phyloP scores from a whole-genome alignment of 768 basidiomycete genomes.

The Serendipita vermifera region DNA sequence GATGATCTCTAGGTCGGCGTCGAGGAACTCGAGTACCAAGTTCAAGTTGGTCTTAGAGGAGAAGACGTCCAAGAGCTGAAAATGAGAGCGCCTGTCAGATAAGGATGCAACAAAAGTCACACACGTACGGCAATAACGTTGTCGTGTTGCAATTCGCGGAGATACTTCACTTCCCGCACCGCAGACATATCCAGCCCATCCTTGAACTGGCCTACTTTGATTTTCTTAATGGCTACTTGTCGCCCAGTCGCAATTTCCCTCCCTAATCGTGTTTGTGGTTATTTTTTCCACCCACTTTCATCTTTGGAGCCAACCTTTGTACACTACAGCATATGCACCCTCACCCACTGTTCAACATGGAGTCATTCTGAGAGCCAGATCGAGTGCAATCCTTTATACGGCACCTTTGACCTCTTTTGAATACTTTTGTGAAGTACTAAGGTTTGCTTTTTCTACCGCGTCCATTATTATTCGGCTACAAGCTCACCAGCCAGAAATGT shows the following conservation, averaged over 20 bases:
- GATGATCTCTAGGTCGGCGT: slow-evolving; percentile 91
- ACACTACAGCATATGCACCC: slow-evolving; percentile 94
- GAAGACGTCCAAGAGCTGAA: slow-evolving; percentile 88
- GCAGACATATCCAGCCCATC: slow-evolving; percentile 99
- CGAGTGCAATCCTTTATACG: neutral
- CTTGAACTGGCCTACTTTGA: slow-evolving; percentile 91
- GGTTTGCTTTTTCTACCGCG: slow-evolving; percentile 65
- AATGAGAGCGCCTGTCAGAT: neutral
- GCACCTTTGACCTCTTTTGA: slow-evolving; percentile 29
- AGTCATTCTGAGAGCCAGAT: neutral
- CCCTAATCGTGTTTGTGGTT: slow-evolving; percentile 31
- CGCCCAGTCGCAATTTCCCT: slow-evolving; percentile 58
- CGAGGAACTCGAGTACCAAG: slow-evolving; percentile 90
- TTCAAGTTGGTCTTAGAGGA: slow-evolving; percentile 94
- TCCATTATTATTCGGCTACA: no score
- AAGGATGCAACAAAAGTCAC: neutral
- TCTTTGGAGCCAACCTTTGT: slow-evolving; percentile 48
- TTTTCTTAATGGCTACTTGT: slow-evolving; percentile 97
- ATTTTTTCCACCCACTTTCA: slow-evolving; percentile 1
- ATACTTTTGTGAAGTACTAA: slow-evolving; percentile 53
- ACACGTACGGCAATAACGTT: slow-evolving; percentile 78
- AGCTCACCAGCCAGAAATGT: no score
- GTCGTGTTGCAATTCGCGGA: slow-evolving; percentile 85
- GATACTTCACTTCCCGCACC: slow-evolving; percentile 92
- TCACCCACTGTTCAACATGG: slow-evolving; percentile 28